Conservation (phyloP, 78 protist species). For the Goniomonas avonlea region DNA sequence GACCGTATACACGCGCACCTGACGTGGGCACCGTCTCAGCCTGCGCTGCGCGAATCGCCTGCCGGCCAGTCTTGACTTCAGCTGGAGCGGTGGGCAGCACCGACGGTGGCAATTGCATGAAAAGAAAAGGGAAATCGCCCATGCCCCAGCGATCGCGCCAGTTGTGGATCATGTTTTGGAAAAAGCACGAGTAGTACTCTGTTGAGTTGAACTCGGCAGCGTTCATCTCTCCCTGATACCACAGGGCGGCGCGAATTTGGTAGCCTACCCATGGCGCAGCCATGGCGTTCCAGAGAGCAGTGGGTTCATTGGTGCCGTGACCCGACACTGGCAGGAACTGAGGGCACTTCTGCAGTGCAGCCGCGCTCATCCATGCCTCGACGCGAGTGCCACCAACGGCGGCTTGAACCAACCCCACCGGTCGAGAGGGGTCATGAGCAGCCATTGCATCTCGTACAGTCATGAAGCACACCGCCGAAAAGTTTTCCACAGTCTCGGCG, state of each 20-base stretch:
- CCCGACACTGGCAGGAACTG: no score
- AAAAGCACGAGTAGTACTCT: no score
- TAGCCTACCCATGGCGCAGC: neutral
- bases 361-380: conserved; percentile 27
- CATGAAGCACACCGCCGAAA: conserved; percentile 31
- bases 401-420: conserved; percentile 6
- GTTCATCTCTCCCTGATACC: conserved; percentile 32
- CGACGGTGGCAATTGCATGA: no score
- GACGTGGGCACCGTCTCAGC: neutral
- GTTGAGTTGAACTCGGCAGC: conserved; percentile 14
- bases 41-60: neutral
- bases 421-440: neutral
- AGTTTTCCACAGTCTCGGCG: neutral
- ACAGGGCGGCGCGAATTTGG: neutral
- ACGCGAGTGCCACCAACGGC: conserved; percentile 10
- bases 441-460: neutral
- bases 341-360: neutral
- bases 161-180: no score
- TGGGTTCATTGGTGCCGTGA: no score
- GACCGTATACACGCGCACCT: no score
- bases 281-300: conserved; percentile 23
- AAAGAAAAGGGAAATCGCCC: no score
- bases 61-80: neutral
- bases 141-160: no score
- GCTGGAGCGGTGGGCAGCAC: neutral